These are phyloP conservation scores for Boletus sp. DNA, from an alignment of 1,284 basidiomycete species.

Conservation along the genomic window DNA sequence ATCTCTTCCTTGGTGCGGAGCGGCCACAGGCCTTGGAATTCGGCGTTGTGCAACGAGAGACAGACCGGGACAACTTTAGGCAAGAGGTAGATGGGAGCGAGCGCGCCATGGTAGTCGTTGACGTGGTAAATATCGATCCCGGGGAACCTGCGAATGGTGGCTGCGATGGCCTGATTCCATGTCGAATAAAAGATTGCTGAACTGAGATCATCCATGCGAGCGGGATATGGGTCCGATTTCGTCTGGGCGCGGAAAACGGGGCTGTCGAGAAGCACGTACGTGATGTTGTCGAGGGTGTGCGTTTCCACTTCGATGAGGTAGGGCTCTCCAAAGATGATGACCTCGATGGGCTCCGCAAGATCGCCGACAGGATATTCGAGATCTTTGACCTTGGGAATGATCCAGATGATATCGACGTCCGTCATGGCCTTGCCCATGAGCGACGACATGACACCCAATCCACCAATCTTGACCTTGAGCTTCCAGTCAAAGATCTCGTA, in stretches of 20 bases:
- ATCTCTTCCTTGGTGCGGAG: constrained; percentile 93
- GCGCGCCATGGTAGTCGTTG: constrained; percentile 90
- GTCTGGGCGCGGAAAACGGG: constrained; percentile 94
- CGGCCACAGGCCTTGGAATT: constrained; percentile 95
- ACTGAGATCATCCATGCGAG: constrained; percentile 92
- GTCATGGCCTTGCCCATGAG: constrained; percentile 97
- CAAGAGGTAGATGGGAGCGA: constrained; percentile 84
- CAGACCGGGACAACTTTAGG: constrained; percentile 87
- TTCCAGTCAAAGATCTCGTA: constrained; percentile 97
- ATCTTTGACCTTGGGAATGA: constrained; percentile 90
- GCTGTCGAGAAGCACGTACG: constrained; percentile 87
- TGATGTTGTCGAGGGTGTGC: constrained; percentile 89
- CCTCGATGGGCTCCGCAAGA: constrained; percentile 87
- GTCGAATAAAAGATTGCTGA: constrained; percentile 96
- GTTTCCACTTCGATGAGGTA: constrained; percentile 94
- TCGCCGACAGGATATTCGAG: constrained; percentile 88
- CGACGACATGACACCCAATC: constrained; percentile 93
- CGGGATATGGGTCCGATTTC: constrained; percentile 89
- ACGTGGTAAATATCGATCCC: constrained; percentile 87
- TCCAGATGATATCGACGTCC: constrained; percentile 90
- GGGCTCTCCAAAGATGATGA: constrained; percentile 91
- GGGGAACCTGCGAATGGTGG: constrained; percentile 78
- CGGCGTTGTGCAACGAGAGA: constrained; percentile 91
- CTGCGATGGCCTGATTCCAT: constrained; percentile 93
- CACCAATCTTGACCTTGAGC: constrained; percentile 93